Base-by-base conservation (phyloP, 345 rosid genomes). In the Firmiana major region DNA sequence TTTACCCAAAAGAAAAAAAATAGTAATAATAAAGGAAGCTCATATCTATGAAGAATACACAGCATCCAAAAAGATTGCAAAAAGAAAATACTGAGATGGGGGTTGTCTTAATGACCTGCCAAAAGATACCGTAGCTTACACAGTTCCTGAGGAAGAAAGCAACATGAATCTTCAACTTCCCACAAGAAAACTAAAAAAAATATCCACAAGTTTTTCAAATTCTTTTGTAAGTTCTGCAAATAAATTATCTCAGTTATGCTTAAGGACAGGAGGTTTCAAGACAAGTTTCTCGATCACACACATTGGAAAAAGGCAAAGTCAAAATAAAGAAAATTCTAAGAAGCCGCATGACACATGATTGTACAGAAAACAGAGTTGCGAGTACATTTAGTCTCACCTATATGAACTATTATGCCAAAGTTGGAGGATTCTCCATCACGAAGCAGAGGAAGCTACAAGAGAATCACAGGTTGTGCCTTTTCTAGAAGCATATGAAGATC, bases 381-480 rank as follows among this genome's bases (percentile, higher is more conserved):
- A 48, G 77, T 58, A 65, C 57, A 51, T 24, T 67, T 73, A 49
- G 63, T 81, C 88, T 85, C 71, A 83, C 85, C 88, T 36, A 65
- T 63, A 54, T 22, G 75, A 75, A 62, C 66, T 31, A 55, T 45
- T 40, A 55, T 7, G 65, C 81, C 71, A 69, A 11, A 73, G 62
- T 28, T 21, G 64, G 48, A 72, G 80, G 68, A 80, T 74, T 45
- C 60, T 78, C 80, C 80, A 71, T 51, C 65, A 21, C 24, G 49
- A 74, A 72, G 51, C n/a, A 49, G 42, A 77, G 70, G 74, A 53
- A 19, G 80, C 43, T 43, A 78, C 70, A 63, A 28, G 48, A 54
- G 22, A 55, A 38, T 34, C 49, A 78, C 76, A 77, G 13, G 22
- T 53, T 7, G 67, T 43, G 78, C 51, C 17, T 34, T 63, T 80